Evolutionary conservation across 1,139 yeast genomes (phyloP).

Genomic region (Candida sanyaensis): DNA sequence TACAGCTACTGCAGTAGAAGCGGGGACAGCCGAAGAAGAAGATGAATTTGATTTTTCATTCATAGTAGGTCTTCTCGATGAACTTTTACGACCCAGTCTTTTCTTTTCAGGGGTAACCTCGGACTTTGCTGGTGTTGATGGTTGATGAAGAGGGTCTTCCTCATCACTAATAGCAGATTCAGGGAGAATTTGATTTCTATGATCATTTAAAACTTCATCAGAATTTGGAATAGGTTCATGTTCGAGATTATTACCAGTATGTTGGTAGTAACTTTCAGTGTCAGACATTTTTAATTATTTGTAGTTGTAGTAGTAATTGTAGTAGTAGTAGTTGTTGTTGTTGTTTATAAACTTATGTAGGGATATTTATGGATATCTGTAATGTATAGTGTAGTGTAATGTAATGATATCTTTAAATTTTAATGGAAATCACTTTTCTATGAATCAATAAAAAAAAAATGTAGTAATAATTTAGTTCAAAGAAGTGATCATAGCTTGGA

Average conservation of each 20-base stretch:
- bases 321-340: too few relatives aligned
- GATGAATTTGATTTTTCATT: slow-evolving; percentile 1
- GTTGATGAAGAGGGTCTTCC: slow-evolving; percentile 4
- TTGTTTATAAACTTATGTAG: neutral
- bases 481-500: slow-evolving; percentile 8
- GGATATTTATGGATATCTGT: neutral
- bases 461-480: neutral
- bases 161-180: slow-evolving; percentile 20
- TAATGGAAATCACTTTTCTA: neutral
- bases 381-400: neutral
- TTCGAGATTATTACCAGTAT: slow-evolving; percentile 27
- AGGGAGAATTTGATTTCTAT: slow-evolving; percentile 47
- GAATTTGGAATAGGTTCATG: slow-evolving; percentile 32
- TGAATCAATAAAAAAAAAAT: neutral
- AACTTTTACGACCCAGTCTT: slow-evolving; percentile 3
- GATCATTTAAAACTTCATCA: slow-evolving; percentile 57
- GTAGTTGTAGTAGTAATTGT: too few relatives aligned
- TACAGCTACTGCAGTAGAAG: neutral
- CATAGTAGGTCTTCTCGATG: slow-evolving; percentile 7
- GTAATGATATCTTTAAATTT: neutral
- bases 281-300: slow-evolving; percentile 39
- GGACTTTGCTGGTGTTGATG: slow-evolving; percentile 3
- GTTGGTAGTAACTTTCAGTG: slow-evolving; percentile 42
- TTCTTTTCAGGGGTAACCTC: slow-evolving; percentile 1
- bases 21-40: slow-evolving; percentile 5